These are phyloP conservation scores for Lantana camara DNA, from an alignment of 257 asterid genomes.

Conservation along the genomic window DNA sequence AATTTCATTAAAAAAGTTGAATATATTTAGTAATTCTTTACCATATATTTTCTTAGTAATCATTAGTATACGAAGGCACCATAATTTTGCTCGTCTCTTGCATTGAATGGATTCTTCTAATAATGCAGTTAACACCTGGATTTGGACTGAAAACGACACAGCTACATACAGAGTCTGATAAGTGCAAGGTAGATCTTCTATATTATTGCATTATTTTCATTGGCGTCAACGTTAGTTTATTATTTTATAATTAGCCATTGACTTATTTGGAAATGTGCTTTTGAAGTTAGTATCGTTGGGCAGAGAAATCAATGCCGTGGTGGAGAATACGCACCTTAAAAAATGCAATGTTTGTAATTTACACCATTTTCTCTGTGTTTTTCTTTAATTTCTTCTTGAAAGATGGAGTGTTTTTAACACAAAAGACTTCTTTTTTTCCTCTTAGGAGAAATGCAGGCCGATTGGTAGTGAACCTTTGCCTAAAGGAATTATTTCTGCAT, in stretches of 20 bases:
- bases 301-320: constrained; percentile 17
- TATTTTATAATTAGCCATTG: constrained; percentile 4
- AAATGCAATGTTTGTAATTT: constrained; percentile 54
- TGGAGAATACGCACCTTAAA: constrained; percentile 23
- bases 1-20: too few species aligned
- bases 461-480: constrained; percentile 67
- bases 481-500: constrained; percentile 63
- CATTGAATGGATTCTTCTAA: constrained; percentile 17
- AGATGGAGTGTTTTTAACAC: background rate
- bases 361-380: background rate
- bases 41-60: background rate
- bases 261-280: constrained; percentile 9
- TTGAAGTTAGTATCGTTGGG: constrained; percentile 33
- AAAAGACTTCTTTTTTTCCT: constrained; percentile 10
- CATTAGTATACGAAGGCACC: background rate
- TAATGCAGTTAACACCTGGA: constrained; percentile 46
- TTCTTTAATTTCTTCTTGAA: constrained; percentile 1
- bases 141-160: constrained; percentile 28
- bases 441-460: constrained; percentile 62
- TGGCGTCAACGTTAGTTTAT: background rate
- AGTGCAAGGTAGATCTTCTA: constrained; percentile 46
- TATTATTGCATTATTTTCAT: background rate
- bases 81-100: background rate
- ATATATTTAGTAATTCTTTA: too few species aligned
- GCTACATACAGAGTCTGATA: constrained; percentile 21